Conservation (phyloP, 176 grass and related monocot species). For the Lolium rigidum region DNA sequence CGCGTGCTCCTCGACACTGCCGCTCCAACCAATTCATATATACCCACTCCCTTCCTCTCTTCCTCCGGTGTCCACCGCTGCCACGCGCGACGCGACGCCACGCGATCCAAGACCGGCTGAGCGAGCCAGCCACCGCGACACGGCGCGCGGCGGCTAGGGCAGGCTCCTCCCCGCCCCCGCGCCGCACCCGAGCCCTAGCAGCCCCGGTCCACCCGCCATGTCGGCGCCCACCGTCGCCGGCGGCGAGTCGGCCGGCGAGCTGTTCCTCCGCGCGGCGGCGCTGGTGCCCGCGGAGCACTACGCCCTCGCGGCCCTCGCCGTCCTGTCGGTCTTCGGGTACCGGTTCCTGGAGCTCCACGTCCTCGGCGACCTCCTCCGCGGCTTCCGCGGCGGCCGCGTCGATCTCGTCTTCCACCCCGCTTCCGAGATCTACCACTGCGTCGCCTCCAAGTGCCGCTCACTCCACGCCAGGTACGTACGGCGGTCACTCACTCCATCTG, state of each 20-base stretch:
- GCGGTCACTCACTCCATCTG: not conserved
- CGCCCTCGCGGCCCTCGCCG: conserved; percentile 49
- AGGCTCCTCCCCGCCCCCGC: not conserved
- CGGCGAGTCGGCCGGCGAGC: conserved; percentile 49
- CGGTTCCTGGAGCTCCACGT: conserved; percentile 89
- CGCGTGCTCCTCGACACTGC: conserved; percentile 42
- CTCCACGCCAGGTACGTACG: conserved; percentile 79
- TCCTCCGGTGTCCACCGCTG: conserved; percentile 9
- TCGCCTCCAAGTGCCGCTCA: conserved; percentile 73
- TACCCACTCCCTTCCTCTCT: not conserved
- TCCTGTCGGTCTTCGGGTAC: conserved; percentile 54
- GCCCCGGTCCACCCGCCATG: conserved; percentile 1
- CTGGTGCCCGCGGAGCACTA: conserved; percentile 53
- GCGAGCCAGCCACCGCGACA: not conserved
- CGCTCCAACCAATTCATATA: conserved; percentile 21
- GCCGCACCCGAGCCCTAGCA: not conserved
- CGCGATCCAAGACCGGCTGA: not conserved
- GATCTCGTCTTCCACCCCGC: conserved; percentile 77
- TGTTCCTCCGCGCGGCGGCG: conserved; percentile 63
- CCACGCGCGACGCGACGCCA: not conserved
- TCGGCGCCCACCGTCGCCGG: conserved; percentile 28
- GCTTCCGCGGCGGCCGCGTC: conserved; percentile 71
- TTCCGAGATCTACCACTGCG: conserved; percentile 83
- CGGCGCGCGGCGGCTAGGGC: not conserved
- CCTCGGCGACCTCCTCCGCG: conserved; percentile 62